phyloP scores from a whole-genome alignment of 164 flowering plant species.

The Amborella trichopoda region DNA sequence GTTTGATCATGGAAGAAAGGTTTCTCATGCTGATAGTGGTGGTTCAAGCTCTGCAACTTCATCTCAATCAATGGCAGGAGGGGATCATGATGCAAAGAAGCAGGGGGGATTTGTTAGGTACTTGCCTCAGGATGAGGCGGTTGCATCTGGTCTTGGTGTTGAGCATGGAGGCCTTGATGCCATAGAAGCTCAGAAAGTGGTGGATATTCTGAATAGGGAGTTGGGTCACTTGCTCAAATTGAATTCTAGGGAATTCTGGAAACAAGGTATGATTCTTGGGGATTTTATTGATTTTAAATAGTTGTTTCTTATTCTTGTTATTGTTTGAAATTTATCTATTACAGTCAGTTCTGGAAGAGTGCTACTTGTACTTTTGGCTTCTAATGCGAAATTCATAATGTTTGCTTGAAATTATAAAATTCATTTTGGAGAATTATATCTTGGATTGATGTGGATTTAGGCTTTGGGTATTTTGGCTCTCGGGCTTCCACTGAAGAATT shows the following conservation, averaged over 20 bases:
- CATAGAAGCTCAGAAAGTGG: constrained; percentile 79
- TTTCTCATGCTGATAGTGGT: too few relatives aligned
- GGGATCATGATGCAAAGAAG: constrained; percentile 37
- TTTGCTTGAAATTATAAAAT: neutral
- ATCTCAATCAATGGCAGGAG: constrained; percentile 20
- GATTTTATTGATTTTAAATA: neutral
- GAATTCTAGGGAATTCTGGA: constrained; percentile 74
- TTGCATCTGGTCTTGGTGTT: constrained; percentile 77
- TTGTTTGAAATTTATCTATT: neutral
- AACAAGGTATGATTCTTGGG: constrained; percentile 44
- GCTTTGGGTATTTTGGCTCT: too few relatives aligned
- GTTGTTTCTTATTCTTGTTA: neutral
- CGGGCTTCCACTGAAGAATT: too few relatives aligned
- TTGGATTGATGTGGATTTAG: too few relatives aligned
- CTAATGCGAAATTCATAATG: neutral
- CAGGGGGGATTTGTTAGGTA: constrained; percentile 61
- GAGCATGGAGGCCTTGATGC: constrained; percentile 90
- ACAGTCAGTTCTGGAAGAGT: neutral
- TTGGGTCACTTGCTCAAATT: constrained; percentile 63
- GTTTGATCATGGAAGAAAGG: too few relatives aligned
- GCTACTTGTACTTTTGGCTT: neutral
- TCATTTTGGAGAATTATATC: too few relatives aligned
- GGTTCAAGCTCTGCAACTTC: constrained; percentile 8
- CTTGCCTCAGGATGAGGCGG: constrained; percentile 93
- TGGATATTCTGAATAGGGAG: constrained; percentile 74